Evolutionary conservation across 2,329 filamentous ascomycete genomes (phyloP), one percentile per base, ranked within the genome.

Genomic region (Neurospora crassa): DNA sequence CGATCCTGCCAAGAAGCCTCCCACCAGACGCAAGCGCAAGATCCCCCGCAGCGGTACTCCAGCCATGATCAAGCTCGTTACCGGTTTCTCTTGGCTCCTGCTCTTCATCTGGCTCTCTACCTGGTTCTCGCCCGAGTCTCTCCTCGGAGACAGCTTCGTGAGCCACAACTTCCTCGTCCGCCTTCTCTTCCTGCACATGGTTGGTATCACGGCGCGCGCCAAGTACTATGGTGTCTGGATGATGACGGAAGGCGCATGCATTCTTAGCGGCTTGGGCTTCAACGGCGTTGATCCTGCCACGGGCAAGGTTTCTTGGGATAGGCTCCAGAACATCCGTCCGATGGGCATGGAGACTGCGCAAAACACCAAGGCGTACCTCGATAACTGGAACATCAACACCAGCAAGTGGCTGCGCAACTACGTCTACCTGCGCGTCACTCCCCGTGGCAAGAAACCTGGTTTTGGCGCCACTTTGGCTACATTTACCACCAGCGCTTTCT

Each of bases 201-300:
- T 97, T 69, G 92, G 91, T 70, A 85, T 98, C 67, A 91, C 92
- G 1, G 86, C 91, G 5, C 90, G 96, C 29, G 88, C 92, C 77
- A 99, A 99, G 83, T 99, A 97, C 83, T 99, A 99, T 77, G 96
- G 94, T 43, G 94, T 97, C 5, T 99, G 96, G 96, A 90, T 89
- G 47, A 82, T 99, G 76, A 94, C 95, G 0, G 96, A 99, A 81
- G 96, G 96, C 20, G 90, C 95, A 20, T 99, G 96, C 78, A 97
- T 99, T 74, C 87, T 99, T 20, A 91, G 93, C 10, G 96, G 96
- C 5, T 88, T 99, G 75, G 96, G 96, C 63, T 99, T 96, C 82
- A 97, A 97, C 77, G 95, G 96, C 41, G 86, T 99, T 20, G 94
- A 99, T 78, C 89, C 92, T 2, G 87, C 88, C 70, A 95, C 93